Base-by-base conservation (phyloP, 192 early-diverging fungal species). In the Entomortierella parvispora region DNA sequence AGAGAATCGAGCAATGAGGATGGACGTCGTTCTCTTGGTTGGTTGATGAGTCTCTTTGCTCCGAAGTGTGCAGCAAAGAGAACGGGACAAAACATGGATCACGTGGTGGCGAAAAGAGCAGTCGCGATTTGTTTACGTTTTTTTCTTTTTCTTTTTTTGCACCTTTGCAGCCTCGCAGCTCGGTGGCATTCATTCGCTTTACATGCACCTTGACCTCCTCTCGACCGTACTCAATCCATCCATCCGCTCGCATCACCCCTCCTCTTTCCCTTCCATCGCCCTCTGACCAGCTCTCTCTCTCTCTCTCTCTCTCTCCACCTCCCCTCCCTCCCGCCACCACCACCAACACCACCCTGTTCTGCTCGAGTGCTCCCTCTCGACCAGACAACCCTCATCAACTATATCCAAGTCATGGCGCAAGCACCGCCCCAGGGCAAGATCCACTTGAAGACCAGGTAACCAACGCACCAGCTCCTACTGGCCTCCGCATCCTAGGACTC, bases 371-470 rank as follows among this genome's bases (percentile, higher is more conserved):
- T 40, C 37, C 37, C 12, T 40, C 37, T 40, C 37, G 37, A 40
- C 5, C 37, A 40, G 37, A 40, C 37, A 40, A 40, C 37, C 5
- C 37, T 22, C 23, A 15, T 17, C 40, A 58, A 6, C 47, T 25
- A 58, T 43, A 50, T 57, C 59, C 63, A 75, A 23, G 37, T 40
- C 22, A 77, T 77, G 74, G 74, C 74, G 26, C 71, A 70, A 63
- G 69, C 71, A 67, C 71, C 71, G 42, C 71, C 71, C 20, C 74
- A 77, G 65, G 74, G 74, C 34, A 77, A 77, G 59, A 77, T 77
- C n/a, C 74, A 77, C 74, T 47, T 77, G 54, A 77, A 77, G 54
- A 77, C 74, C 7, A 74, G 71, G 71, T 74, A 74, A 45, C 46
- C 18, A 52, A 15, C 14, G 26, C 12, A 18, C 17, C 42, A 32